Base-by-base conservation (phyloP, 2,329 filamentous ascomycete species). In the Trichoderma sp. region DNA sequence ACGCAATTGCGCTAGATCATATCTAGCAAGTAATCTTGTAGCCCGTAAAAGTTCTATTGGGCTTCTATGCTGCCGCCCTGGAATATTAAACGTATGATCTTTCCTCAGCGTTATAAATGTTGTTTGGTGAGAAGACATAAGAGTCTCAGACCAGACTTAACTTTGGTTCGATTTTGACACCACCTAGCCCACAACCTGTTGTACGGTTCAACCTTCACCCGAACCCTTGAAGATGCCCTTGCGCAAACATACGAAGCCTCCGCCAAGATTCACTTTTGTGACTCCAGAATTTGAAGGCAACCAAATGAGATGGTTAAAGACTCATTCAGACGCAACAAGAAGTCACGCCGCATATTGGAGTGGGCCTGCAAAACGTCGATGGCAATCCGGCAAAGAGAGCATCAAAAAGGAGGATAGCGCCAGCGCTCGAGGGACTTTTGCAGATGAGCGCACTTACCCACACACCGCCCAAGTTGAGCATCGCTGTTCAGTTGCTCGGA, bases 251-350 rank as follows among this genome's bases (percentile, higher is more conserved):
- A 35, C 65, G 27, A 68, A 68, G 31, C 45, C 65, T 27, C 65
- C 65, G 4, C 65, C 65, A 27, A 68, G 65, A 11, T 68, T 68
- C 45, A 56, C 65, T 11, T 68, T 68, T 16, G 65, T 68, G 29
- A 68, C 45, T 5, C 65, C 65, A 27, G 65, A 68, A 31, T 68
- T 68, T 24, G 65, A 68, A 21, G 65, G 65, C 16, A 56, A 68
- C 8, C 24, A 68, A 27, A 68, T 68, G n/a, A 68, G 65, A 68
- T 68, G 65, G 65, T 24, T 68, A 29, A 68, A 68, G 29, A 68
- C 65, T 27, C 65, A 68, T 68, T 68, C 65, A 33, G 65, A 68
- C 24, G 65, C 65, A 33, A 50, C 65, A 50, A 68, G 65, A 56
- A 68, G 65, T 16, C 65, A 68, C 18, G 65, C 65, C 14, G 65